These are phyloP conservation scores for Alternaria panax DNA, from an alignment of 2,329 filamentous ascomycete species.

Conservation along the genomic window DNA sequence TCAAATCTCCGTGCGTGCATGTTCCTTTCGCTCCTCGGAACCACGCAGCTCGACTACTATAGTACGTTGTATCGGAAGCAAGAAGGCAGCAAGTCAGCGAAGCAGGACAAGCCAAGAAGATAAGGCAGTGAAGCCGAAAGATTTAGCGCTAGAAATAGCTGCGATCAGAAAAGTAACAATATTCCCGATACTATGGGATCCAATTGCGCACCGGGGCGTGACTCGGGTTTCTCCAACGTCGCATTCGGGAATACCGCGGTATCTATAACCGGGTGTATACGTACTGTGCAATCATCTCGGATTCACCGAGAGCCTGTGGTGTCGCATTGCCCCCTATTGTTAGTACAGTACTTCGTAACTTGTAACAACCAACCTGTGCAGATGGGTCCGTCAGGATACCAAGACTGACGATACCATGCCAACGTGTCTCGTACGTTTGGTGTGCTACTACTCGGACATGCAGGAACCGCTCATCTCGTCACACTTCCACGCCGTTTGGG, in stretches of 20 bases:
- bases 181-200: not conserved
- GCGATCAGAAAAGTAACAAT: not conserved
- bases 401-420: not conserved
- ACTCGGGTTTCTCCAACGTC: not conserved
- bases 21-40: not conserved
- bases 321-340: not conserved
- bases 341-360: not conserved
- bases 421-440: not conserved
- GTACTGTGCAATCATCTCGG: not conserved
- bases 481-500: not conserved
- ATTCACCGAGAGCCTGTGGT: slow-evolving; percentile 2
- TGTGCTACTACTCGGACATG: slow-evolving; percentile 1
- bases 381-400: not conserved
- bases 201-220: slow-evolving; percentile 11
- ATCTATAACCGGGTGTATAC: not conserved
- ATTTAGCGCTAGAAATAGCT: not conserved
- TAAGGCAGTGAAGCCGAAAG: not conserved
- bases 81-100: slow-evolving; percentile 1
- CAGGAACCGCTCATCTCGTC: slow-evolving; percentile 8
- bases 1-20: slow-evolving; percentile 12
- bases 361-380: not conserved
- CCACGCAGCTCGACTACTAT: not conserved
- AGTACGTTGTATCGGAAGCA: not conserved
- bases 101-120: not conserved
- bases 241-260: not conserved